Evolutionary conservation across 805 yeast genomes (phyloP), one percentile per base, ranked within the genome.

Genomic region (Lipomyces japonicus): DNA sequence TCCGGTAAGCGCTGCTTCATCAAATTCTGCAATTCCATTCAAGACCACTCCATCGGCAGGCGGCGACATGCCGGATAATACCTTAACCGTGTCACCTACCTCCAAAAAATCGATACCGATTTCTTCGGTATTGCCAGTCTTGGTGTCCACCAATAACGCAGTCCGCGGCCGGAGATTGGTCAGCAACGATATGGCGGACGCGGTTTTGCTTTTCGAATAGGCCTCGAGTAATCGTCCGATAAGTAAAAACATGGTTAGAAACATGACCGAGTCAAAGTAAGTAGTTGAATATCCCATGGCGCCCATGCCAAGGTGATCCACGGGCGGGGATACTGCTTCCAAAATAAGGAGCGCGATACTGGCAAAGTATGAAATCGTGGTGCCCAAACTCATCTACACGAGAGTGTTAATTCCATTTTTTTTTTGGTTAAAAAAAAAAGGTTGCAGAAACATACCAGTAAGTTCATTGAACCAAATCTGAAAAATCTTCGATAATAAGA

Each of bases 1-100:
- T 59, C 98, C 98, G 1, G 97, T 91, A 24, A 91, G 73, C 3
- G 95, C 82, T 25, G 89, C 78, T 70, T 91, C 97, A 65, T 91
- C 95, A 65, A 88, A 82, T 56, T 86, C 91, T 51, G 91, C 77
- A 16, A 71, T 71, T 2, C 97, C 97, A 4, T 71, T 65, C 7
- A 86, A 70, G 50, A 91, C 66, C 2, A 87, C 72, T 23, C 84
- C 78, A 67, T 91, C 98, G 0, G 91, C 90, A 1, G 96, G 95
- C 18, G 68, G 67, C 5, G 70, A 61, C 60, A 63, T 63, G n/a
- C 74, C 75, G 1, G 71, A 67, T 7, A 62, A 45, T 7, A 71
- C 63, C 14, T 59, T 55, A 1, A 90, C 74, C 37, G 83, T 80
- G 65, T 93, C 98, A 53, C 97, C 96, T 2, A 95, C 86, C 64